Conservation (phyloP, 495 filamentous ascomycete genomes). For the Amphirosellinia nigrospora region DNA sequence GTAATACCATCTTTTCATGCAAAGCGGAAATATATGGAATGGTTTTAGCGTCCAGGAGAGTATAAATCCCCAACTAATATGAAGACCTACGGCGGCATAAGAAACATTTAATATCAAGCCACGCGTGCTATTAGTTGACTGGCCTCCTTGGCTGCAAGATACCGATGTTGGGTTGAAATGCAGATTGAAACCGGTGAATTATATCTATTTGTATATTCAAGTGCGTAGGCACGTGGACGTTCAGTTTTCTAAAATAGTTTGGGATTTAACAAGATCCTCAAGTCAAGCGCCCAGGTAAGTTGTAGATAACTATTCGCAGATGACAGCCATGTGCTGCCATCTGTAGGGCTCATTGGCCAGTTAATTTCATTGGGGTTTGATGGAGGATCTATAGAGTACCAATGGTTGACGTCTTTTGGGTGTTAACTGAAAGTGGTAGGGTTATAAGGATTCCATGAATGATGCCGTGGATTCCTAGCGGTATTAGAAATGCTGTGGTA, state of each 20-base stretch:
- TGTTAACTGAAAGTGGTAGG: not conserved
- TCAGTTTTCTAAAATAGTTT: not conserved
- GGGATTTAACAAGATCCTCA: not conserved
- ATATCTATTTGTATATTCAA: not conserved
- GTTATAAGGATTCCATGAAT: not conserved
- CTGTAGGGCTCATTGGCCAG: not conserved
- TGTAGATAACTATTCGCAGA: constrained; percentile 6
- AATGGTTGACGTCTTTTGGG: not conserved
- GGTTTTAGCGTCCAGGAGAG: not conserved
- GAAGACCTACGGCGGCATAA: not conserved
- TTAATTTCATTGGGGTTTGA: constrained; percentile 1
- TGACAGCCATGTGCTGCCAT: constrained; percentile 3
- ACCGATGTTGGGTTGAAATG: not conserved
- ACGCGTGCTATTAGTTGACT: not conserved
- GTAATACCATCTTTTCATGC: not conserved
- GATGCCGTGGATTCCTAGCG: not conserved
- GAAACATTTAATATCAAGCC: not conserved
- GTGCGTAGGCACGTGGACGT: not conserved
- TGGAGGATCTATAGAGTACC: not conserved
- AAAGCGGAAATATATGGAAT: not conserved
- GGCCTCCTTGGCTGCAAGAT: not conserved
- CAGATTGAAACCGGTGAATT: constrained; percentile 5
- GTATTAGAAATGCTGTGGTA: not conserved
- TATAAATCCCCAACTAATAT: not conserved
- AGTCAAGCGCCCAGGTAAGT: not conserved